Conservation (phyloP, 2,329 filamentous ascomycete genomes). For the Neofusicoccum laricinum region DNA sequence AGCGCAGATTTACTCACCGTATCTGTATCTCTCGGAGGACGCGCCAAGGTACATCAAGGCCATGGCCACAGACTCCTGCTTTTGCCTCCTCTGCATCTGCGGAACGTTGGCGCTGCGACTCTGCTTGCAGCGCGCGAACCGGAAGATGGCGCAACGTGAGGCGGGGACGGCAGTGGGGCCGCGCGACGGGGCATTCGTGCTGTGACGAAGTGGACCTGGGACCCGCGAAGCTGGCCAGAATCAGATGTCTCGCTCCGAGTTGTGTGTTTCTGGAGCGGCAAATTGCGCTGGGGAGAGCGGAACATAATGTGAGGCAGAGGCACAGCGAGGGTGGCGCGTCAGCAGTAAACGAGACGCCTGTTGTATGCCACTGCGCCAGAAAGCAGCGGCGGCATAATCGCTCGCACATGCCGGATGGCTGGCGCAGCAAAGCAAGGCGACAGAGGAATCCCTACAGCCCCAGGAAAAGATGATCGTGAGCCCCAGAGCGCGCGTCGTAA, state of each 20-base stretch:
- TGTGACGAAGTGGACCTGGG: not conserved
- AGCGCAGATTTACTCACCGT: not conserved
- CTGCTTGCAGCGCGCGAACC: conserved; percentile 5
- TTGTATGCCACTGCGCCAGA: too few relatives aligned
- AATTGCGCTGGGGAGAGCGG: too few relatives aligned
- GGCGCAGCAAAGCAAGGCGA: too few relatives aligned
- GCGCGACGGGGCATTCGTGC: not conserved
- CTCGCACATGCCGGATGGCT: too few relatives aligned
- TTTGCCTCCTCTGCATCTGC: not conserved
- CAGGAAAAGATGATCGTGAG: not conserved
- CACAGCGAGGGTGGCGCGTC: too few relatives aligned
- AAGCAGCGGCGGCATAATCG: too few relatives aligned
- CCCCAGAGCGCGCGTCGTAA: not conserved
- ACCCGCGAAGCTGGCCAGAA: not conserved
- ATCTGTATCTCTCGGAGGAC: not conserved
- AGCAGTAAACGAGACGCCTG: too few relatives aligned
- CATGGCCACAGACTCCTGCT: not conserved
- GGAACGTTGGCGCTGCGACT: not conserved
- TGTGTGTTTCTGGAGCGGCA: not conserved
- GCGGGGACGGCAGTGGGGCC: conserved; percentile 3
- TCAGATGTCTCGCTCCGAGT: not conserved
- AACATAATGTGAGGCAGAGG: not conserved
- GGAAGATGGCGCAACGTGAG: conserved; percentile 1
- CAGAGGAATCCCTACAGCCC: not conserved
- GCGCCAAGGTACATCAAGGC: not conserved